These are phyloP conservation scores for Dendrostoma leiphaemia DNA, from an alignment of 2,329 filamentous ascomycete species.

Conservation along the genomic window DNA sequence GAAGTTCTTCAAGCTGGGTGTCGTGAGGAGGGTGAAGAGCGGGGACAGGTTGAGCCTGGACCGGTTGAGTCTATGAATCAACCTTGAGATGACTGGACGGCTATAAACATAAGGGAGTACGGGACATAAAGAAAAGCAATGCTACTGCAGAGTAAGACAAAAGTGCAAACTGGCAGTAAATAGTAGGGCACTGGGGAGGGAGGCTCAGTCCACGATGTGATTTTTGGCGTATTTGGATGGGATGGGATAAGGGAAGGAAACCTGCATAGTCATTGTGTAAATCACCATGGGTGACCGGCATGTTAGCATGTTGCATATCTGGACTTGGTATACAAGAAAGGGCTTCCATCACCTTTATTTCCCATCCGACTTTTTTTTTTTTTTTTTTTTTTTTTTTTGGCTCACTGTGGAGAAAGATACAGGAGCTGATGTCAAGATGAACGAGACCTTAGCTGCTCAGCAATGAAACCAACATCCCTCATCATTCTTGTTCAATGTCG, in stretches of 20 bases:
- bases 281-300: background rate
- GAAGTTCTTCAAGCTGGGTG: conserved; percentile 76
- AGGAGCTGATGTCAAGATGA: no score
- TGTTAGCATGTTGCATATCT: background rate
- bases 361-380: no score
- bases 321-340: background rate
- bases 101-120: background rate
- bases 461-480: no score
- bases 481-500: no score
- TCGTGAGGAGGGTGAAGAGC: conserved; percentile 70
- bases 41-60: conserved; percentile 74
- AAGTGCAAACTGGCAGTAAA: background rate
- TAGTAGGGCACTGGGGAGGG: background rate
- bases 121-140: background rate
- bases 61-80: conserved; percentile 71
- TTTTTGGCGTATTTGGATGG: conserved; percentile 10
- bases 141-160: background rate
- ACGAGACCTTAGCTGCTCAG: no score
- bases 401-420: background rate
- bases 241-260: background rate
- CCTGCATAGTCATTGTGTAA: background rate
- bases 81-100: background rate
- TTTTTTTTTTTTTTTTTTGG: background rate
- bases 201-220: background rate
- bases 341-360: no score